Evolutionary conservation across 768 basidiomycete species (phyloP), one percentile per base, ranked within the genome.

Genomic region (Podaxis sp.): DNA sequence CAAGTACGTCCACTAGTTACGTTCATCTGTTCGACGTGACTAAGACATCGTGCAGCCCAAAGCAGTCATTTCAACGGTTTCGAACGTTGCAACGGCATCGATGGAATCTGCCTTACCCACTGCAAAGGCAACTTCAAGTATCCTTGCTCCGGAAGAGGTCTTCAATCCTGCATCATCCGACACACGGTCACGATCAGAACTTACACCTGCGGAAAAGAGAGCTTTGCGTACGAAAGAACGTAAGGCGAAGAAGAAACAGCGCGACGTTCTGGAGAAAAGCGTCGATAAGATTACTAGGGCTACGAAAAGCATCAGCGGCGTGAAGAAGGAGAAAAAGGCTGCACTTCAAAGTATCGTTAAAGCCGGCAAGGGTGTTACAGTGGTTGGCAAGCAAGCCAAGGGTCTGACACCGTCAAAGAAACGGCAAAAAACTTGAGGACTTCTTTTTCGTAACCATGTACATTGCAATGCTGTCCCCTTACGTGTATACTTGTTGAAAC

Each of bases 121-220:
- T 0, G 83, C 87, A 8, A 86, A 87, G 68, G 88, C 93, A 0
- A 77, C 83, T 0, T 80, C 89, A 2, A 88, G 87, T 0, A 89
- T 95, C 81, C 83, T 99, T 48, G 94, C 97, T 0, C 97, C 97
- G 1, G 95, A 99, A 72, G 97, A 99, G 75, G 78, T 99, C 13
- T 90, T 90, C 68, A 79, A 88, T 0, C 84, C 90, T 0, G 73
- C 82, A 2, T 70, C 84, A 0, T 74, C 82, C 2, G 82, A 83
- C 53, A 80, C 84, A 24, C 86, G 86, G 46, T 82, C 87, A 2
- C 83, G 86, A 46, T 88, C 87, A 54, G 96, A 99, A 73, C 79
- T 98, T 54, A 93, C 93, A 2, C 92, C 96, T 0, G 73, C 79
- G 19, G 89, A 98, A 77, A 97, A 97, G 77, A 87, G 87, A 55